phyloP scores from a whole-genome alignment of 371 early-diverging fungal genomes.

The Nematocida sp. region DNA sequence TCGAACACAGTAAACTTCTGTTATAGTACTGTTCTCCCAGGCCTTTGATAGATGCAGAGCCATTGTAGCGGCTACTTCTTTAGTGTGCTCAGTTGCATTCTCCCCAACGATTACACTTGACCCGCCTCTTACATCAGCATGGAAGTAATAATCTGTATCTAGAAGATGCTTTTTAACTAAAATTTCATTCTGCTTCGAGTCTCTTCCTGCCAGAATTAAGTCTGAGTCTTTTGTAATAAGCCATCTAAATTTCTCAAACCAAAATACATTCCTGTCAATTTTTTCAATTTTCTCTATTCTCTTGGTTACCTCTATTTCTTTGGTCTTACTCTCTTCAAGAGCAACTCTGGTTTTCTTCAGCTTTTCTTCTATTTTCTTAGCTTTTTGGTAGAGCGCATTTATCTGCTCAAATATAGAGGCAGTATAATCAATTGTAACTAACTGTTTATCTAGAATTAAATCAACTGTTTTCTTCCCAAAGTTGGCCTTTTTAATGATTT shows the following conservation, averaged over 20 bases:
- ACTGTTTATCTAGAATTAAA: slow-evolving; percentile 47
- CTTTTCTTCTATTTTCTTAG: slow-evolving; percentile 68
- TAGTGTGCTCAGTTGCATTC: slow-evolving; percentile 75
- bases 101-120: slow-evolving; percentile 75
- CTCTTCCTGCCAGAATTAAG: slow-evolving; percentile 88
- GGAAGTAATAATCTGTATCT: slow-evolving; percentile 82
- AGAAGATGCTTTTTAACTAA: slow-evolving; percentile 76
- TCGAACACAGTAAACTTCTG: slow-evolving; percentile 89
- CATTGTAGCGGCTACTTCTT: slow-evolving; percentile 90
- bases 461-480: slow-evolving; percentile 63
- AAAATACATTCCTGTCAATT: slow-evolving; percentile 77
- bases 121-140: slow-evolving; percentile 90
- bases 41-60: slow-evolving; percentile 86
- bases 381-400: slow-evolving; percentile 61
- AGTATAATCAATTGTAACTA: slow-evolving; percentile 19
- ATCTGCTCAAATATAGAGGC: slow-evolving; percentile 58
- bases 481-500: slow-evolving; percentile 62
- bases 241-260: slow-evolving; percentile 99
- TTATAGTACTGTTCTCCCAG: slow-evolving; percentile 92
- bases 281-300: slow-evolving; percentile 61
- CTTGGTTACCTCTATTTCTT: slow-evolving; percentile 19
- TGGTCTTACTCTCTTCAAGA: slow-evolving; percentile 28
- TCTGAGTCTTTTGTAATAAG: slow-evolving; percentile 84
- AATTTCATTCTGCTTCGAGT: slow-evolving; percentile 90
- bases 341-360: slow-evolving; percentile 60